Evolutionary conservation across 2,329 filamentous ascomycete species (phyloP).

Genomic region (Golovinomyces cichoracearum): DNA sequence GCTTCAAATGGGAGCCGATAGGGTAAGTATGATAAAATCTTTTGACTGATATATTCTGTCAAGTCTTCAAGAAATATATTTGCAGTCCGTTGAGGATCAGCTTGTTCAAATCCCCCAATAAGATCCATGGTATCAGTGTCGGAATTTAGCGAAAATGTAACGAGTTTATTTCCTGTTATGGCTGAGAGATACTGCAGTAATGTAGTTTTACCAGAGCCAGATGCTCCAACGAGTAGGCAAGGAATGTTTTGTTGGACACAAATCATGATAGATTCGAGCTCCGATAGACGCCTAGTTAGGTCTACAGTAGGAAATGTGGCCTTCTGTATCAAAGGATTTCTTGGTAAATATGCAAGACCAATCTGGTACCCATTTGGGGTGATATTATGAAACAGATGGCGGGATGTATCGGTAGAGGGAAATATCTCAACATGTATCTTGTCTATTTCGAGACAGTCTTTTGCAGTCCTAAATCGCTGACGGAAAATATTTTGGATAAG

Average conservation of each 20-base stretch:
- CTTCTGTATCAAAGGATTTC: conserved; percentile 30
- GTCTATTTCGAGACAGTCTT: conserved; percentile 39
- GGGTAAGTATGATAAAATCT: conserved; percentile 24
- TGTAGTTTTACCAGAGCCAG: conserved; percentile 66
- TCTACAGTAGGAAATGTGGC: conserved; percentile 26
- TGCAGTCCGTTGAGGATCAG: conserved; percentile 51
- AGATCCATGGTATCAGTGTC: conserved; percentile 95
- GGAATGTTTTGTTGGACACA: conserved; percentile 72
- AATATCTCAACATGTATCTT: conserved; percentile 43
- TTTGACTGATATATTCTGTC: conserved; percentile 24
- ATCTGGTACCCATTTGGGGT: conserved; percentile 45
- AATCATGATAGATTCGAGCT: conserved; percentile 66
- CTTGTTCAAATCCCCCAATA: conserved; percentile 87
- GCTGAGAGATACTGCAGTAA: conserved; percentile 61
- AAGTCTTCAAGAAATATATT: conserved; percentile 32
- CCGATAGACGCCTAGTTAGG: conserved; percentile 31
- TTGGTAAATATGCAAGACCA: conserved; percentile 43
- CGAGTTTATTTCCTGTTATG: conserved; percentile 44
- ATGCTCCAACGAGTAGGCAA: conserved; percentile 62
- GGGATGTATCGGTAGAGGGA: conserved; percentile 18
- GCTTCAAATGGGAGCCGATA: conserved; percentile 21
- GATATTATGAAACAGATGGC: conserved; percentile 47
- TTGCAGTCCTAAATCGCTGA: conserved; percentile 57
- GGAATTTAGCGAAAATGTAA: conserved; percentile 71
- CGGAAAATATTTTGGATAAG: conserved; percentile 61